phyloP scores from a whole-genome alignment of 2,329 filamentous ascomycete genomes.

The Pestalotiopsis sp. region DNA sequence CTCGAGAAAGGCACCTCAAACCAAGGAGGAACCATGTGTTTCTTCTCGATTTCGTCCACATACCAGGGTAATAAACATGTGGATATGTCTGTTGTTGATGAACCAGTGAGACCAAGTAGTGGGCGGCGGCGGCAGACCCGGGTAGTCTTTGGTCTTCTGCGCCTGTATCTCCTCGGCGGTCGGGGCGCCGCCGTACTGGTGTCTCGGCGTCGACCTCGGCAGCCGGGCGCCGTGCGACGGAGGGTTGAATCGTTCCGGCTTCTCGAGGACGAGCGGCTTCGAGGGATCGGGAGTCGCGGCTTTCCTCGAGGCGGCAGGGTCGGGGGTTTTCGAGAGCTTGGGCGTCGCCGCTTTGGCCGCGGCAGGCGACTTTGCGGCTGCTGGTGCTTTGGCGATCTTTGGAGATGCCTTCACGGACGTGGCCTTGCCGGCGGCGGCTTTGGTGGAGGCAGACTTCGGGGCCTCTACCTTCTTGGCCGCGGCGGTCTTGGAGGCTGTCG shows the following conservation, averaged over 20 bases:
- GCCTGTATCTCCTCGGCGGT: constrained; percentile 63
- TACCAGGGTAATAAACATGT: constrained; percentile 84
- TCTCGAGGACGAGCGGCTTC: constrained; percentile 74
- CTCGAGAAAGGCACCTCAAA: no score
- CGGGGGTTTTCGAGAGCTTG: constrained; percentile 3
- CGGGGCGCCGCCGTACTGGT: constrained; percentile 71
- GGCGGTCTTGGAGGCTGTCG: constrained; percentile 17
- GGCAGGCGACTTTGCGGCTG: constrained; percentile 8
- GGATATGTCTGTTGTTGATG: constrained; percentile 72
- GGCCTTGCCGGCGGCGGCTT: constrained; percentile 18
- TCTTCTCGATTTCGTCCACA: constrained; percentile 20
- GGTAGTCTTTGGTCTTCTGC: constrained; percentile 74
- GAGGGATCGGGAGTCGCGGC: constrained; percentile 26
- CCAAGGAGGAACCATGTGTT: neutral
- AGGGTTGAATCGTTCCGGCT: constrained; percentile 86
- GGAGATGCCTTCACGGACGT: constrained; percentile 15
- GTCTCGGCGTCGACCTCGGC: constrained; percentile 53
- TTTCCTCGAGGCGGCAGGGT: constrained; percentile 11
- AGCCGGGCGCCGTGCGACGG: constrained; percentile 82
- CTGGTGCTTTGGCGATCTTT: constrained; percentile 11
- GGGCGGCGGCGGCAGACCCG: constrained; percentile 82
- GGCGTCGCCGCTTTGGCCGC: constrained; percentile 12
- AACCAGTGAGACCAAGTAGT: constrained; percentile 85
- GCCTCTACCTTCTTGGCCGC: constrained; percentile 18
- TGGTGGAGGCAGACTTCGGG: constrained; percentile 15